Percentiles rank a stretch among this genome's conserved stretches.
phyloP scores from a whole-genome alignment of 139 green algal species.

The Nannochloris sp. region DNA sequence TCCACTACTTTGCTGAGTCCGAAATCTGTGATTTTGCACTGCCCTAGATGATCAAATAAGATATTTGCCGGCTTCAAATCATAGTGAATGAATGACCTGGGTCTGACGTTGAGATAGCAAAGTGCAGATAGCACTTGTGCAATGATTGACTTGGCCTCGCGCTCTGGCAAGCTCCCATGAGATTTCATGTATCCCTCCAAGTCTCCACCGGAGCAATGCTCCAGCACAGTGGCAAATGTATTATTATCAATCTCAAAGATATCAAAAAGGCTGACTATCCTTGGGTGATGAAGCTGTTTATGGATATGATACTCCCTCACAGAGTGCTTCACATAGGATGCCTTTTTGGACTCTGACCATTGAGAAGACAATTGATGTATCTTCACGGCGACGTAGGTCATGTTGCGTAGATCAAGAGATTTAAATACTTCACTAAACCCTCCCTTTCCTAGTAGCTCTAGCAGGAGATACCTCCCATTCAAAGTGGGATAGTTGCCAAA shows the following conservation, averaged over 20 bases:
- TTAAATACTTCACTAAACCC: conserved; percentile 91
- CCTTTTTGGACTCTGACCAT: conserved; percentile 73
- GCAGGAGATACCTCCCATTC: conserved; percentile 69
- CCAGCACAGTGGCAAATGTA: conserved; percentile 88
- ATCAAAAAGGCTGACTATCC: conserved; percentile 75
- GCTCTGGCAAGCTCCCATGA: conserved; percentile 68
- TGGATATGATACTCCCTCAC: conserved; percentile 90
- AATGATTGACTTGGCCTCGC: conserved; percentile 69
- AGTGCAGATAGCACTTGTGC: conserved; percentile 52
- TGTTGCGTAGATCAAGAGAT: conserved; percentile 55
- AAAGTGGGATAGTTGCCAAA: conserved; percentile 57
- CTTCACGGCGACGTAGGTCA: conserved; percentile 69
- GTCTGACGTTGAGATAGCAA: conserved; percentile 49
- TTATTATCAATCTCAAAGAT: conserved; percentile 89
- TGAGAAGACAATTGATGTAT: conserved; percentile 71
- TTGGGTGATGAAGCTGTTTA: conserved; percentile 52
- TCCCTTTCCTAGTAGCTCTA: conserved; percentile 80
- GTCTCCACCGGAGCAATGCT: conserved; percentile 77
- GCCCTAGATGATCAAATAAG: conserved; percentile 75
- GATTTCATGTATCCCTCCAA: conserved; percentile 70
- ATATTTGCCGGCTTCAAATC: conserved; percentile 95
- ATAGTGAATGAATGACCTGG: conserved; percentile 82
- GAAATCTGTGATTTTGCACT: conserved; percentile 94
- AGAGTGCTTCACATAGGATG: conserved; percentile 81
- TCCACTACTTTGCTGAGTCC: conserved; percentile 84